Evolutionary conservation across 192 early-diverging fungal genomes (phyloP).

Genomic region (Backusella luteola): DNA sequence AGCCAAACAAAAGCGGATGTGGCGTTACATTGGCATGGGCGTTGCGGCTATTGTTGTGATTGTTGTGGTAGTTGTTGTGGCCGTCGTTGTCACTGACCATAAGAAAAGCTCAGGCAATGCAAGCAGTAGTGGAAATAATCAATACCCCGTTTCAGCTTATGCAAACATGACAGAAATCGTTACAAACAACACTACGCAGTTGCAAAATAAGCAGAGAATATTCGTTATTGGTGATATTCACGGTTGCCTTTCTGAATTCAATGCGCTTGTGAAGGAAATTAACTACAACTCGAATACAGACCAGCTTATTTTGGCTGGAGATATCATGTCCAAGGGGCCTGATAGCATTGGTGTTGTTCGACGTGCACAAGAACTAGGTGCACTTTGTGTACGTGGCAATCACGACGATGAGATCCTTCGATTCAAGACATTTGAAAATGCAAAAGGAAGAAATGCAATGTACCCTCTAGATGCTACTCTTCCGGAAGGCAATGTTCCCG

Average conservation of each 20-base stretch:
- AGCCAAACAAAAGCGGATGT: neutral
- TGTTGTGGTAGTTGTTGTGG: slow-evolving; percentile 17
- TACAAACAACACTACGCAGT: neutral
- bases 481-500: slow-evolving; percentile 32
- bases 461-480: slow-evolving; percentile 1
- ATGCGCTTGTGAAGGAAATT: slow-evolving; percentile 47
- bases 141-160: slow-evolving; percentile 28
- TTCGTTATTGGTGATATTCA: slow-evolving; percentile 76
- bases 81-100: slow-evolving; percentile 17
- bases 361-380: slow-evolving; percentile 43
- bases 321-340: slow-evolving; percentile 64
- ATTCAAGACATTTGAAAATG: slow-evolving; percentile 37
- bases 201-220: slow-evolving; percentile 34
- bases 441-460: slow-evolving; percentile 17
- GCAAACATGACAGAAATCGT: slow-evolving; percentile 29
- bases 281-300: slow-evolving; percentile 39
- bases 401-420: slow-evolving; percentile 73
- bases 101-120: slow-evolving; percentile 9
- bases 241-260: slow-evolving; percentile 55
- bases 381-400: slow-evolving; percentile 66
- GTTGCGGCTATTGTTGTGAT: slow-evolving; percentile 6
- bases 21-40: slow-evolving; percentile 8
- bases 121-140: neutral
- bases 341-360: slow-evolving; percentile 56
- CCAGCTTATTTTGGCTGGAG: slow-evolving; percentile 65